Evolutionary conservation across 495 filamentous ascomycete genomes (phyloP).

Genomic region (Clohesyomyces aquaticus): DNA sequence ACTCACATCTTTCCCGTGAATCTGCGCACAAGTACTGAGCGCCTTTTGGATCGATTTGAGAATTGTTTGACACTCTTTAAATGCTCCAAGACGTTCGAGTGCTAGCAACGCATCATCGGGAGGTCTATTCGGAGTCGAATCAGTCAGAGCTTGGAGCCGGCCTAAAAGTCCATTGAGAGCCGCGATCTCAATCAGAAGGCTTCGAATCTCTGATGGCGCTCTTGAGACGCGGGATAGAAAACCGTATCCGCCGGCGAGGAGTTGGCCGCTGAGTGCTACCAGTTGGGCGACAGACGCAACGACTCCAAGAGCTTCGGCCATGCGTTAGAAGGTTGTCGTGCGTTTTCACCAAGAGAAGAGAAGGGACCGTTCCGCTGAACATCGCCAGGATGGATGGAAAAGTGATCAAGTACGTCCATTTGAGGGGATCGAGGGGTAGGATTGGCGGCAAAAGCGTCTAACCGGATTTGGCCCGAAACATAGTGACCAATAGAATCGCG

Average conservation of each 20-base stretch:
- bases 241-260: constrained; percentile 9
- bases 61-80: background rate
- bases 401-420: no score
- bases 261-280: background rate
- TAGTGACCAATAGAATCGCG: no score
- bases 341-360: no score
- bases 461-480: no score
- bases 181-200: constrained; percentile 2
- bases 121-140: background rate
- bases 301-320: background rate
- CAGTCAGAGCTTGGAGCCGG: background rate
- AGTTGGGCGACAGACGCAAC: constrained; percentile 5
- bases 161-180: constrained; percentile 2
- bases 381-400: no score
- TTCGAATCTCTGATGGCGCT: constrained; percentile 4
- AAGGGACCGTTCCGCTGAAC: no score
- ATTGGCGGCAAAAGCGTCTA: no score
- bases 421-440: no score
- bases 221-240: constrained; percentile 1
- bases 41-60: background rate
- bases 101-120: background rate
- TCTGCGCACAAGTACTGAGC: background rate
- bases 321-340: no score
- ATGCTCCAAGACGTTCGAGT: background rate
- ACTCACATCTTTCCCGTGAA: constrained; percentile 1